A percentile compares a stretch with the other conserved stretches of the same genome.
phyloP scores from a whole-genome alignment of 192 early-diverging fungal species.

The Spizellomyces sp. region DNA sequence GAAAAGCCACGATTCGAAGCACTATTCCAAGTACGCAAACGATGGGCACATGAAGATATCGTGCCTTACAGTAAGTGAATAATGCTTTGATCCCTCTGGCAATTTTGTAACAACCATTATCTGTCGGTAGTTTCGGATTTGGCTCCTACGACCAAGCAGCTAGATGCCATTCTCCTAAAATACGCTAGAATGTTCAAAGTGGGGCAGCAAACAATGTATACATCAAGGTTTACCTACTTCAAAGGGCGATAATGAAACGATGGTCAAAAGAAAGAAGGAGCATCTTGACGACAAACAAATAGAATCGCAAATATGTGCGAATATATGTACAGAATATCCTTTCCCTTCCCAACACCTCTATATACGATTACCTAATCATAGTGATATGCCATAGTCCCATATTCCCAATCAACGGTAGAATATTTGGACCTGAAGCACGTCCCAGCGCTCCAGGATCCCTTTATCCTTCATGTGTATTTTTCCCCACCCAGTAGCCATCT shows the following conservation, averaged over 20 bases:
- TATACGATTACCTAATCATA: too few relatives aligned
- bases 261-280: too few relatives aligned
- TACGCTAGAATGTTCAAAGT: slow-evolving; percentile 34
- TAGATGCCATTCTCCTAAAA: slow-evolving; percentile 45
- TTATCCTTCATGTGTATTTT: too few relatives aligned
- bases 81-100: background rate
- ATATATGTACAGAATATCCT: too few relatives aligned
- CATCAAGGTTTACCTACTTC: slow-evolving; percentile 5
- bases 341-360: too few relatives aligned
- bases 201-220: slow-evolving; percentile 18
- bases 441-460: too few relatives aligned
- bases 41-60: slow-evolving; percentile 42
- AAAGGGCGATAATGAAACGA: background rate
- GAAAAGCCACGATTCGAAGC: slow-evolving; percentile 42
- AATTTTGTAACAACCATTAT: background rate
- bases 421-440: too few relatives aligned
- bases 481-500: too few relatives aligned
- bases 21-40: slow-evolving; percentile 41
- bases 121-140: slow-evolving; percentile 35
- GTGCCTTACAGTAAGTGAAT: slow-evolving; percentile 39
- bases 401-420: too few relatives aligned
- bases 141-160: slow-evolving; percentile 39
- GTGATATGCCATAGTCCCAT: too few relatives aligned
- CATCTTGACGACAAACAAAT: too few relatives aligned
- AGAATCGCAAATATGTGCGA: too few relatives aligned